Conservation (phyloP, 2,329 filamentous ascomycete species). For the Verticillium dahliae region DNA sequence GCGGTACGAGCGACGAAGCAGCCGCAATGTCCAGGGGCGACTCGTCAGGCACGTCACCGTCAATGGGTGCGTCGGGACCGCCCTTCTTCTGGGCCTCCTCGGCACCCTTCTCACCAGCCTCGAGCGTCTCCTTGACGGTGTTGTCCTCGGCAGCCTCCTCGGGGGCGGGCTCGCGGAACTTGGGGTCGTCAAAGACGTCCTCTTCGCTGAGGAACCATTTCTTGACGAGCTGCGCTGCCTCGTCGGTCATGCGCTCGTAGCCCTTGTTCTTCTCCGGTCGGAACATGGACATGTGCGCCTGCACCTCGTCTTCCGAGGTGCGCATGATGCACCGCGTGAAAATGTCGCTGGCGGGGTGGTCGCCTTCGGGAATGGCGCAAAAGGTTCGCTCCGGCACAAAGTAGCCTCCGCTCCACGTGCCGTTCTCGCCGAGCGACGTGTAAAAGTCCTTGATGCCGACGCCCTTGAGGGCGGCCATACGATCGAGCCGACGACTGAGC, state of each 20-base stretch:
- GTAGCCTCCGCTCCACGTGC: constrained; percentile 53
- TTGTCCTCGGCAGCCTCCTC: constrained; percentile 25
- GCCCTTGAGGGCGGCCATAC: constrained; percentile 52
- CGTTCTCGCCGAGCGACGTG: constrained; percentile 66
- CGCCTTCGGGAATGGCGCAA: constrained; percentile 59
- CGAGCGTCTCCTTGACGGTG: constrained; percentile 22
- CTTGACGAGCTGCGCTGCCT: constrained; percentile 49
- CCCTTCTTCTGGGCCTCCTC: constrained; percentile 16
- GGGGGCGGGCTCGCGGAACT: constrained; percentile 31
- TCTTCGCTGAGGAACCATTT: constrained; percentile 48
- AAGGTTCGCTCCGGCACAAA: constrained; percentile 69
- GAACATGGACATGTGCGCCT: constrained; percentile 66
- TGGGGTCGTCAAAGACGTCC: constrained; percentile 36
- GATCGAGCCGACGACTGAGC: constrained; percentile 59
- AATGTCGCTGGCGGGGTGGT: constrained; percentile 30
- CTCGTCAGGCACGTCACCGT: constrained; percentile 24
- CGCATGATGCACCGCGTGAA: constrained; percentile 56
- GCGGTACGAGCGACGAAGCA: constrained; percentile 40
- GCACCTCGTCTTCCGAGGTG: constrained; percentile 61
- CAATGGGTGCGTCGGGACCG: constrained; percentile 7
- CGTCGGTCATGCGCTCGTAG: constrained; percentile 57
- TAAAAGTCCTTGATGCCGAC: constrained; percentile 72
- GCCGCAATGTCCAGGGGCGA: constrained; percentile 48
- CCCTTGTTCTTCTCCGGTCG: constrained; percentile 52
- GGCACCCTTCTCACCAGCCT: constrained; percentile 16